Base-by-base conservation (phyloP, 257 asterid genomes). In the Ballota nigra region DNA sequence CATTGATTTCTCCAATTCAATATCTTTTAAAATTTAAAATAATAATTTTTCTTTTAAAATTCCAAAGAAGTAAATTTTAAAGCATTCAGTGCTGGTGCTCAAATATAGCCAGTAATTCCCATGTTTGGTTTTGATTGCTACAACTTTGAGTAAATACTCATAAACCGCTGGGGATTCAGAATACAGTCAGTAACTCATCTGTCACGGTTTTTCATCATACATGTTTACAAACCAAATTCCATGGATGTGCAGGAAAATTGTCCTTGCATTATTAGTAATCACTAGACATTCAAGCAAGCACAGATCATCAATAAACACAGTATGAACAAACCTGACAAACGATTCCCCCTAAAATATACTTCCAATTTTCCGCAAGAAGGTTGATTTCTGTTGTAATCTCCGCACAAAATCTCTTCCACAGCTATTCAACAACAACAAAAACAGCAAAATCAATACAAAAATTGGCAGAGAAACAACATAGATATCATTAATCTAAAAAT, bases 301-400 rank as follows among this genome's bases (percentile, higher is more conserved):
- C 26, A 75, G 56, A 63, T 49, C 41, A 60, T 15, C 70, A 63
- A 41, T 9, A 23, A 49, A 40, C 63, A 60, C 8, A 8, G 58
- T 26, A 33, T 10, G 68, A 68, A 77, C 82, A 74, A 68, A 84
- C 89, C 89, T 92, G 96, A 38, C 80, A 81, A 77, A 92, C 70
- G 79, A 92, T 53, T 64, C 98, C 98, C 62, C 91, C 96, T 58
- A 92, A 71, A 71, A 92, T 77, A 85, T 86, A 88, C 79, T 77
- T 89, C 98, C 96, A 89, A 72, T 84, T 88, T 23, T 89, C 94
- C 0, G 84, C 87, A 75, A 92, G 96, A 62, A 92, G 94, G 76
- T 84, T 92, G 81, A 89, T 74, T 86, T 92, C 96, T 38, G 89
- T 86, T 22, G 85, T 61, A 51, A 65, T 77, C 84, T 92, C 98